phyloP scores from a whole-genome alignment of 2,329 filamentous ascomycete species.

The Corynespora cassiicola region DNA sequence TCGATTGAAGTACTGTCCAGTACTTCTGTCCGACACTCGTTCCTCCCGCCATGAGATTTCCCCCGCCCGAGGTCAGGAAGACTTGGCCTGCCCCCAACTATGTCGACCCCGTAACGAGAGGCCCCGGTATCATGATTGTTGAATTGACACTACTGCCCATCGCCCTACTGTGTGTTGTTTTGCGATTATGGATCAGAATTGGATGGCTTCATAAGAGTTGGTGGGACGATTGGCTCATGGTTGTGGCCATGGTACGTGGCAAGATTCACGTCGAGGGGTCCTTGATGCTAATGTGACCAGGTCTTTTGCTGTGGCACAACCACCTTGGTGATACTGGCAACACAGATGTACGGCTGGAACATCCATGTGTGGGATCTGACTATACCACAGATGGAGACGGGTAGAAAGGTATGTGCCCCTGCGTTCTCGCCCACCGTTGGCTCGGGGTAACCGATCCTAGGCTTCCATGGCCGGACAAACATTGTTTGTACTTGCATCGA shows the following conservation, averaged over 20 bases:
- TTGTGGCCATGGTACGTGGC: conserved; percentile 41
- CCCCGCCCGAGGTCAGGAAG: conserved; percentile 40
- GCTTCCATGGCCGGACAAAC: conserved; percentile 47
- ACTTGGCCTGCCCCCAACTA: conserved; percentile 54
- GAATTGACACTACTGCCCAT: conserved; percentile 45
- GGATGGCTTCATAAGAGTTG: conserved; percentile 45
- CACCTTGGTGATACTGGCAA: conserved; percentile 41
- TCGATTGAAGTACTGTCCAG: conserved; percentile 23
- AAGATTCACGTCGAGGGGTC: conserved; percentile 5
- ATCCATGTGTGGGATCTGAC: conserved; percentile 46
- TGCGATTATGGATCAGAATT: conserved; percentile 44
- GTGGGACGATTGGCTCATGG: conserved; percentile 49
- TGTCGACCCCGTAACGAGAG: conserved; percentile 49
- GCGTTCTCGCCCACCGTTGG: conserved; percentile 19
- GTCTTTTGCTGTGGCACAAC: conserved; percentile 41
- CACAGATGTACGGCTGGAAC: conserved; percentile 47
- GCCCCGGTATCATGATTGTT: conserved; percentile 50
- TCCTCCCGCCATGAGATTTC: conserved; percentile 35
- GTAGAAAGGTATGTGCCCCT: conserved; percentile 37
- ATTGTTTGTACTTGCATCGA: conserved; percentile 46
- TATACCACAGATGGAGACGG: conserved; percentile 34
- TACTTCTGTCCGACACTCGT: conserved; percentile 17
- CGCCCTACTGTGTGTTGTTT: conserved; percentile 42
- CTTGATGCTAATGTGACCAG: conserved; percentile 18
- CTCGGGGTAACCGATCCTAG: conserved; percentile 31